Evolutionary conservation across 176 grass and related monocot species (phyloP).

Genomic region (Aegilops longissima): DNA sequence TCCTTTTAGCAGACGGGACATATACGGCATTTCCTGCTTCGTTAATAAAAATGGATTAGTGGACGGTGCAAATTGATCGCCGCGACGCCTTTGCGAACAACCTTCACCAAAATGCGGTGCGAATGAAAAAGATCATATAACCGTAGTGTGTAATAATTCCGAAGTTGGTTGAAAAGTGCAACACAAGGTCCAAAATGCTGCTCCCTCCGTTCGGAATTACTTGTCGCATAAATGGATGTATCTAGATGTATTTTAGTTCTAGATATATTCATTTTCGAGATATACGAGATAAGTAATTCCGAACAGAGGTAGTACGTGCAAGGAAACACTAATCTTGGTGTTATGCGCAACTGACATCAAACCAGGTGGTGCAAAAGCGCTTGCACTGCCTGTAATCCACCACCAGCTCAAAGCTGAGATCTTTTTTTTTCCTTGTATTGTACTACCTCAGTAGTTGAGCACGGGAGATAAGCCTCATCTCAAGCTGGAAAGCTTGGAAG

Average conservation of each 20-base stretch:
- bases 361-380: neutral
- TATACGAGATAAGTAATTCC: too few relatives aligned
- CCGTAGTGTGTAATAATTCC: neutral
- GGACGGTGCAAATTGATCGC: too few relatives aligned
- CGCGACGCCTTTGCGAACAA: too few relatives aligned
- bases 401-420: neutral
- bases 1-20: too few relatives aligned
- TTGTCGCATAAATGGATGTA: too few relatives aligned
- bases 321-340: neutral
- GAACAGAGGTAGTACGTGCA: neutral
- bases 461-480: neutral
- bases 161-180: neutral
- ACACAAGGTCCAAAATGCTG: neutral
- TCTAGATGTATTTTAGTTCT: too few relatives aligned
- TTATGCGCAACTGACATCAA: neutral
- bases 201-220: too few relatives aligned
- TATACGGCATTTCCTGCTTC: too few relatives aligned
- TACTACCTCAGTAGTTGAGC: neutral
- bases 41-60: too few relatives aligned
- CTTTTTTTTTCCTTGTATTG: neutral
- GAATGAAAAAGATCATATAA: neutral
- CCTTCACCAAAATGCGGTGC: too few relatives aligned
- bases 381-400: neutral
- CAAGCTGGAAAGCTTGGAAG: neutral
- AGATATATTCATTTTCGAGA: too few relatives aligned